These are phyloP conservation scores for Lactarius sanguifluus DNA, from an alignment of 768 basidiomycete species.

Conservation along the genomic window DNA sequence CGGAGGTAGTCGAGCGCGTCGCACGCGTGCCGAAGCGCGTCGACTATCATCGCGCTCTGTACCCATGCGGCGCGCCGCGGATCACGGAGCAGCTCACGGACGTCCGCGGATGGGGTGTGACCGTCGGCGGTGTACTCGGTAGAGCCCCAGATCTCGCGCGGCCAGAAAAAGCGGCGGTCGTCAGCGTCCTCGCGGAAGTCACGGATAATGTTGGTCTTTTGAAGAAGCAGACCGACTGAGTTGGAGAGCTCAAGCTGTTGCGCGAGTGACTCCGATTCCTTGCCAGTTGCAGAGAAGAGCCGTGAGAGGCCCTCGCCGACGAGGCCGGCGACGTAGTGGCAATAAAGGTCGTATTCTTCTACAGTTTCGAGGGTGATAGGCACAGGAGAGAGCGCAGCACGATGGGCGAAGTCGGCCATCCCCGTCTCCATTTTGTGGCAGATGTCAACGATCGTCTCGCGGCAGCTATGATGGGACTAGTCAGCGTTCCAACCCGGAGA, in stretches of 20 bases:
- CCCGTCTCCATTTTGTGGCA: slow-evolving; percentile 85
- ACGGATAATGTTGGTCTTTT: slow-evolving; percentile 98
- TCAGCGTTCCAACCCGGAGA: slow-evolving; percentile 11
- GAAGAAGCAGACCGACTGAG: slow-evolving; percentile 92
- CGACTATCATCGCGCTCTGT: slow-evolving; percentile 85
- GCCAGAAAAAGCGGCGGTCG: slow-evolving; percentile 89
- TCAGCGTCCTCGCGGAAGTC: slow-evolving; percentile 92
- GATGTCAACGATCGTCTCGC: slow-evolving; percentile 79
- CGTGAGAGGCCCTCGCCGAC: slow-evolving; percentile 94
- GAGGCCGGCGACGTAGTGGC: slow-evolving; percentile 97
- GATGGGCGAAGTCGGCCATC: slow-evolving; percentile 95
- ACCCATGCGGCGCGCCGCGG: slow-evolving; percentile 72
- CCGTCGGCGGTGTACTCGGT: slow-evolving; percentile 48
- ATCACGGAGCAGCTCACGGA: slow-evolving; percentile 63
- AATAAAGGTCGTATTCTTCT: slow-evolving; percentile 93
- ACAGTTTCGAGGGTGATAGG: slow-evolving; percentile 70
- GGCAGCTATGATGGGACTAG: slow-evolving; percentile 49
- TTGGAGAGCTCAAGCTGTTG: slow-evolving; percentile 86
- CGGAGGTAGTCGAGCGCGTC: slow-evolving; percentile 90
- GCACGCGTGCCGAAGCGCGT: slow-evolving; percentile 79
- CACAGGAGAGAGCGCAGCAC: slow-evolving; percentile 63
- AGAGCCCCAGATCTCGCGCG: slow-evolving; percentile 81
- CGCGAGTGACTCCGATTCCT: slow-evolving; percentile 72
- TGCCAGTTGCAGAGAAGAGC: slow-evolving; percentile 81
- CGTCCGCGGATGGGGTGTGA: slow-evolving; percentile 52